These are phyloP conservation scores for Penicillium hordei DNA, from an alignment of 2,329 filamentous ascomycete genomes.

Conservation along the genomic window DNA sequence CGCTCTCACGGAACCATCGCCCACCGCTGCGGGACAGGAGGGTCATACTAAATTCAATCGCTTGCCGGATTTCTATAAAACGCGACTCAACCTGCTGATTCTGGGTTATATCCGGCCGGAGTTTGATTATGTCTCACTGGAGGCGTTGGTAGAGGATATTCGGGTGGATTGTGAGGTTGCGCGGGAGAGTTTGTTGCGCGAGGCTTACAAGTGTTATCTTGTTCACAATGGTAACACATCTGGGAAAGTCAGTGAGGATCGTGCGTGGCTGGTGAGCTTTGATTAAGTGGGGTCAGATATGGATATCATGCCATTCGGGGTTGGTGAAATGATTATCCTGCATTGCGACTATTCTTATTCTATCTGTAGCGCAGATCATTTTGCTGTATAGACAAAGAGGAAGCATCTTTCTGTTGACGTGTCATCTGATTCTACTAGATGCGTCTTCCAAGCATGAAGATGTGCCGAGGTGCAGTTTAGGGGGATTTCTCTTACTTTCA, in stretches of 20 bases:
- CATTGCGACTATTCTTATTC: neutral
- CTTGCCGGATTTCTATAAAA: constrained; percentile 77
- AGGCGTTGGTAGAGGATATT: constrained; percentile 86
- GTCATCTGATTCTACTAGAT: neutral
- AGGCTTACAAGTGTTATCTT: constrained; percentile 55
- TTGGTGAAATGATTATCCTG: constrained; percentile 1
- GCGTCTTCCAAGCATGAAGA: neutral
- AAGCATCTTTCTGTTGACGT: neutral
- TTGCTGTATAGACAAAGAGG: neutral
- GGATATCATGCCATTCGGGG: neutral
- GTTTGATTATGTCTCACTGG: constrained; percentile 79
- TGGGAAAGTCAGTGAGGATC: constrained; percentile 33
- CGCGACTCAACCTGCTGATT: constrained; percentile 74
- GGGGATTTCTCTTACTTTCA: neutral
- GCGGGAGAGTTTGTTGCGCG: constrained; percentile 66
- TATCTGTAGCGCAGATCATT: neutral
- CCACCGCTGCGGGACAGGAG: constrained; percentile 29
- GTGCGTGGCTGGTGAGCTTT: constrained; percentile 40
- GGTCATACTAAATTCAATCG: constrained; percentile 40
- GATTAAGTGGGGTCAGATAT: constrained; percentile 1
- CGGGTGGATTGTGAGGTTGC: constrained; percentile 84
- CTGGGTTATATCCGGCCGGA: constrained; percentile 87
- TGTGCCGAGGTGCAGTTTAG: neutral
- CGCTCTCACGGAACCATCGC: constrained; percentile 55
- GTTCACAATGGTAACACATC: constrained; percentile 30